Evolutionary conservation across 2,329 filamentous ascomycete species (phyloP).

Genomic region (Fusarium euwallaceae): DNA sequence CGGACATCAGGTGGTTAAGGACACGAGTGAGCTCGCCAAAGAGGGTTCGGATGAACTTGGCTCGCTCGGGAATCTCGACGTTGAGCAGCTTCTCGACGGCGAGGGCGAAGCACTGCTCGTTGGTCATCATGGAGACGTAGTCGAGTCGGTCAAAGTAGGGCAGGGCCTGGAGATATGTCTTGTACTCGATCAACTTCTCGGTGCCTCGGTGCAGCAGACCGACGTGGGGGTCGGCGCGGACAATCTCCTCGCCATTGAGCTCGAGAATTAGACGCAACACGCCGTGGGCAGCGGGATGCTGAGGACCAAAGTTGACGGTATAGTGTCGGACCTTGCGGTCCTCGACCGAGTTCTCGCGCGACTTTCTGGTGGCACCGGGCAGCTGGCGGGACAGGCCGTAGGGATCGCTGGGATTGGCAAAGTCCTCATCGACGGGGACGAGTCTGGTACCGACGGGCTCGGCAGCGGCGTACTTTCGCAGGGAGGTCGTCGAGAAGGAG

Average conservation of each 20-base stretch:
- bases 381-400: conserved; percentile 61
- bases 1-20: conserved; percentile 97
- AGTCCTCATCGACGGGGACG: conserved; percentile 74
- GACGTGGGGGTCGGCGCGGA: conserved; percentile 96
- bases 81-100: conserved; percentile 98
- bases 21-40: conserved; percentile 96
- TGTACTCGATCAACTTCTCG: conserved; percentile 99
- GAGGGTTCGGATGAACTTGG: conserved; percentile 96
- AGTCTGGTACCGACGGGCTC: conserved; percentile 68
- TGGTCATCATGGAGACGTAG: conserved; percentile 99
- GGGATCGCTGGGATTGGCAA: conserved; percentile 65
- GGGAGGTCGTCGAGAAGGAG: conserved; percentile 74
- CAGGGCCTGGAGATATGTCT: conserved; percentile 97
- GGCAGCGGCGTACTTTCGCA: conserved; percentile 73
- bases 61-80: conserved; percentile 92
- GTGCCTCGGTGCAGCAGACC: conserved; percentile 96
- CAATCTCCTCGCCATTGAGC: conserved; percentile 96
- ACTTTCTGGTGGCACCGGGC: conserved; percentile 59
- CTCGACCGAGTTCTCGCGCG: conserved; percentile 62
- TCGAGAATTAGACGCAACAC: conserved; percentile 98
- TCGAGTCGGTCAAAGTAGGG: conserved; percentile 99
- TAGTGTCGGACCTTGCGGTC: conserved; percentile 96
- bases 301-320: conserved; percentile 98
- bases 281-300: conserved; percentile 98
- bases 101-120: conserved; percentile 96